Percentiles rank a stretch among this genome's conserved stretches.
Conservation (phyloP, 306 rosid species). For the Aeschynomene evenia region DNA sequence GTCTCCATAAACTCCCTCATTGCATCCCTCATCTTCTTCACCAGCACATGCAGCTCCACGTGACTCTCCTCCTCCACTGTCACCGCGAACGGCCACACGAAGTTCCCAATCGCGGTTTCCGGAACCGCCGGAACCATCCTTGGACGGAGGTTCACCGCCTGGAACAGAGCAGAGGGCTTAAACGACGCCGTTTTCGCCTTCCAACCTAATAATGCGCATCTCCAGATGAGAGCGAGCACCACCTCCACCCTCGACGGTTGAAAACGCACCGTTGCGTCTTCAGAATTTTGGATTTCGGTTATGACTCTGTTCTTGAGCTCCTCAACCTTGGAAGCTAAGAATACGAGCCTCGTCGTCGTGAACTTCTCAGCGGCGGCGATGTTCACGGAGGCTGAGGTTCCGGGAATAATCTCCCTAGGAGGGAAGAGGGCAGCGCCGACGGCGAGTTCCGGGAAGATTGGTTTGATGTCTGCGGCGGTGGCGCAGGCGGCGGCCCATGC, state of each 20-base stretch:
- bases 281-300: not conserved
- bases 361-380: constrained; percentile 20
- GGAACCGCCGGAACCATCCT: constrained; percentile 40
- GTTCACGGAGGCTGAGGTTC: constrained; percentile 22
- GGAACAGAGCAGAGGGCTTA: constrained; percentile 40
- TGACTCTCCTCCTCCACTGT: constrained; percentile 39
- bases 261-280: not conserved
- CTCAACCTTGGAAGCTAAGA: constrained; percentile 27
- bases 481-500: constrained; percentile 33
- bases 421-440: constrained; percentile 40
- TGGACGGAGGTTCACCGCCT: constrained; percentile 49
- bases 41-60: constrained; percentile 32
- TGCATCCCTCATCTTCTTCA: constrained; percentile 35
- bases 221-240: constrained; percentile 47
- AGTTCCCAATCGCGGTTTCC: constrained; percentile 37
- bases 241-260: constrained; percentile 44
- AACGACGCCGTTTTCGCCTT: constrained; percentile 16
- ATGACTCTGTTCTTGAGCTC: constrained; percentile 32
- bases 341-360: constrained; percentile 35
- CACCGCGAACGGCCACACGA: constrained; percentile 47
- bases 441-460: constrained; percentile 8
- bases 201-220: constrained; percentile 23
- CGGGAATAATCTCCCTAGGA: constrained; percentile 43
- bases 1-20: constrained; percentile 33
- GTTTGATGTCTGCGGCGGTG: not conserved